Base-by-base conservation (phyloP, 2,329 filamentous ascomycete species). In the Penicillium palitans region DNA sequence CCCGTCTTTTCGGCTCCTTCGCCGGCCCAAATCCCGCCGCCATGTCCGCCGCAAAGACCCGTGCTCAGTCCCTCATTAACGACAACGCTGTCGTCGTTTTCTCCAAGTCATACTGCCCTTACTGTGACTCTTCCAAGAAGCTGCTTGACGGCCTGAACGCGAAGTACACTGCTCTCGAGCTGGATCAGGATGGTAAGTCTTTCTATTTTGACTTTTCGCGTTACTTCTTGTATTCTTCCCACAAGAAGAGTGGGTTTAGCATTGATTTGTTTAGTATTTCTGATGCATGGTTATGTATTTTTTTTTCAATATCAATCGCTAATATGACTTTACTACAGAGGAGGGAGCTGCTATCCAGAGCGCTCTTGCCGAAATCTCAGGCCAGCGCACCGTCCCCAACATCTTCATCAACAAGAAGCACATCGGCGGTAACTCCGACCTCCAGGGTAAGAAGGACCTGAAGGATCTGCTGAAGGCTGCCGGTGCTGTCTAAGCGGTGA, bases 71-170 rank as follows among this genome's bases (percentile, higher is more conserved):
- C 72, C 87, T 97, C 80, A 96, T 98, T 77, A 86, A 95, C 78
- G 87, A 93, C 73, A 95, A 96, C 80, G 80, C 86, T 70, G 92
- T 96, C 76, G 90, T 95, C 70, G 90, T 99, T 75, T 99, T 99
- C 84, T 93, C 89, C 79, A 99, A 99, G 83, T 91, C 89, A 17
- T 96, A 91, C 81, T 99, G 95, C 85, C 92, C 93, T 13, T 96
- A 96, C 85, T 98, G 93, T 84, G 83, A 79, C 58, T 82, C 87
- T 60, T 87, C 89, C 68, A 98, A 98, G 87, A 72, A 82, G 57
- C 82, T 91, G 51, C 81, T 99, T 68, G 84, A 82, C 71, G 81
- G 86, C 58, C 68, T 87, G 58, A 86, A 87, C 65, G 90, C 90
- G 61, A 89, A 92, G 68, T 93, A 85, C 77, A 86, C 84, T 71